Evolutionary conservation across 176 grass and related monocot genomes (phyloP).

Genomic region (Eragrostis curvula): DNA sequence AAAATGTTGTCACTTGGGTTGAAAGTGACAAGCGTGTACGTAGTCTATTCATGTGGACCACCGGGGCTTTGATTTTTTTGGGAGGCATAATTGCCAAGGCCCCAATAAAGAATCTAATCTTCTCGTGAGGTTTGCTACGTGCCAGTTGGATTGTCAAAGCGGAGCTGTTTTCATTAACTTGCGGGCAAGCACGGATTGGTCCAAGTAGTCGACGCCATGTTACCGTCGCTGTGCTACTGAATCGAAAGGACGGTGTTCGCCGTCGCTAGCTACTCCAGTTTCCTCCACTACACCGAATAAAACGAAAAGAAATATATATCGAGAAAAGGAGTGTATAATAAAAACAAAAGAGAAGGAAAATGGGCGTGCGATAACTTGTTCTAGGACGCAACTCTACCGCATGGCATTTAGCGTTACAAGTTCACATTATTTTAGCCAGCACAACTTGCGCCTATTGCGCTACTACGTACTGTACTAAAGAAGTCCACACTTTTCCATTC

Average conservation of each 20-base stretch:
- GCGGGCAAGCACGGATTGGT: conserved; percentile 40
- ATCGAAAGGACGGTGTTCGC: conserved; percentile 4
- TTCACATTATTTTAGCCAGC: conserved; percentile 28
- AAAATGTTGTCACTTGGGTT: conserved; percentile 28
- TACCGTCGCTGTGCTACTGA: conserved; percentile 5
- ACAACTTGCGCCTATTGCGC: conserved; percentile 29
- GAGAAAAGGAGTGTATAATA: background rate
- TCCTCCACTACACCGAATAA: background rate
- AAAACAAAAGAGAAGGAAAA: background rate
- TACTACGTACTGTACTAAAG: background rate
- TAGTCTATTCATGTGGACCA: conserved; percentile 61
- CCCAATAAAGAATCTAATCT: conserved; percentile 58
- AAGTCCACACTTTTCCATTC: conserved; percentile 23
- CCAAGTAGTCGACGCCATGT: conserved; percentile 46
- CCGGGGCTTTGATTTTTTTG: conserved; percentile 46
- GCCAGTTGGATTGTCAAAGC: conserved; percentile 51
- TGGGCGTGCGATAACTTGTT: conserved; percentile 7
- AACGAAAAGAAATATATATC: background rate
- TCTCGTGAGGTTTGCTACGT: conserved; percentile 38
- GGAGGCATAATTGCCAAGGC: conserved; percentile 42
- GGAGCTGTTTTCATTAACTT: conserved; percentile 44
- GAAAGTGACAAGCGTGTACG: conserved; percentile 60
- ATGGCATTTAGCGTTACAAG: conserved; percentile 33
- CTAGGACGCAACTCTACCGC: conserved; percentile 44
- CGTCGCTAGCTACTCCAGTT: background rate